Evolutionary conservation across 768 basidiomycete species (phyloP).

Genomic region (Lactifluus volemus): DNA sequence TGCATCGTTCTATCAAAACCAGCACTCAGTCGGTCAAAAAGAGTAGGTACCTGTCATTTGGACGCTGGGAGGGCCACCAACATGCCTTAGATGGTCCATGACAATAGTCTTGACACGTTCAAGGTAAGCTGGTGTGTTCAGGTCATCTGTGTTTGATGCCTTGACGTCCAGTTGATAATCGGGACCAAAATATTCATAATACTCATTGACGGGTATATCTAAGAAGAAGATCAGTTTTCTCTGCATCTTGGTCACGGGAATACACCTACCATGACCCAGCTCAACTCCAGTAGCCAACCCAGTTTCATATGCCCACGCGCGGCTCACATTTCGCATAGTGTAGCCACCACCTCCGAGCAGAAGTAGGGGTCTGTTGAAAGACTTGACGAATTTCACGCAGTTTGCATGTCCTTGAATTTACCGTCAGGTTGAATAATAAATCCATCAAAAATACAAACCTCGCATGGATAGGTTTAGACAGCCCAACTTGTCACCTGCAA

Average conservation of each 20-base stretch:
- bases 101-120: conserved; percentile 90
- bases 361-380: conserved; percentile 88
- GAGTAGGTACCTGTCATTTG: conserved; percentile 68
- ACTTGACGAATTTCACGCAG: conserved; percentile 95
- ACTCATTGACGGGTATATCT: conserved; percentile 98
- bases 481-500: conserved; percentile 94
- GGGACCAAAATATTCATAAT: conserved; percentile 98
- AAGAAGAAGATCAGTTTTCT: conserved; percentile 2
- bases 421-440: background rate
- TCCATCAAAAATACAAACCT: conserved; percentile 34
- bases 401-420: conserved; percentile 77
- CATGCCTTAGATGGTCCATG: conserved; percentile 80
- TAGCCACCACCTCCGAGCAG: conserved; percentile 96
- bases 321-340: conserved; percentile 95
- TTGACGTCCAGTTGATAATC: conserved; percentile 95
- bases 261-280: conserved; percentile 60
- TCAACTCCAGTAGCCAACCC: conserved; percentile 97
- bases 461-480: conserved; percentile 96
- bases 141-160: conserved; percentile 88
- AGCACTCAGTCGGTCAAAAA: background rate
- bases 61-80: conserved; percentile 84
- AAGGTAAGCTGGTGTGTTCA: conserved; percentile 89
- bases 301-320: conserved; percentile 97
- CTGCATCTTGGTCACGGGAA: background rate
- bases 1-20: conserved; percentile 25